Evolutionary conservation across 768 basidiomycete species (phyloP).

Genomic region (Rhodotorula taiwanensis): DNA sequence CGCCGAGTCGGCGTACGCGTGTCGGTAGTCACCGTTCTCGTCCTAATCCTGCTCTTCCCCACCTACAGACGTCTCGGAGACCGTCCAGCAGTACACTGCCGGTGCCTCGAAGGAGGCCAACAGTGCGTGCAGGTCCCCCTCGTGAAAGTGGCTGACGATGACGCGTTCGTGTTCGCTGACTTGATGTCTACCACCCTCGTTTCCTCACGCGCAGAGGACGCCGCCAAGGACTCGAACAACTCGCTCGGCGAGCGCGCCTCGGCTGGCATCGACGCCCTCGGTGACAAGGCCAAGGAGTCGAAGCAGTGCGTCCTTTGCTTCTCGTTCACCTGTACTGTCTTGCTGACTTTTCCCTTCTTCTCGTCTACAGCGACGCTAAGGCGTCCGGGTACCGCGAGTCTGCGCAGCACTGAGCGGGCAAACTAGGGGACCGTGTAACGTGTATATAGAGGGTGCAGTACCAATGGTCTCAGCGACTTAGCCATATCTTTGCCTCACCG

Average conservation of each 20-base stretch:
- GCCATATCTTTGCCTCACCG: too few relatives aligned
- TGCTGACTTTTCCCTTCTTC: too few relatives aligned
- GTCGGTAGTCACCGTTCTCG: too few relatives aligned
- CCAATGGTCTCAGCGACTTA: too few relatives aligned
- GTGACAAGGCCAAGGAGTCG: slow-evolving; percentile 26
- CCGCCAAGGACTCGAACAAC: slow-evolving; percentile 31
- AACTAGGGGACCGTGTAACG: too few relatives aligned
- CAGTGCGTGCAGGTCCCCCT: neutral
- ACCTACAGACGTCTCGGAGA: slow-evolving; percentile 22
- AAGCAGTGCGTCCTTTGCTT: neutral
- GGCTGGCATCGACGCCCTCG: slow-evolving; percentile 22
- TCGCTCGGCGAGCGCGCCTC: slow-evolving; percentile 25
- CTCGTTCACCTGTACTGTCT: too few relatives aligned
- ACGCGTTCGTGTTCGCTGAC: neutral
- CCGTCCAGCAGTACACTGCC: neutral
- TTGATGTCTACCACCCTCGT: neutral
- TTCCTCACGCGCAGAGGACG: slow-evolving; percentile 6
- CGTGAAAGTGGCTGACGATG: neutral
- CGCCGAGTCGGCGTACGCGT: too few relatives aligned
- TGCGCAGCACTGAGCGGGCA: too few relatives aligned
- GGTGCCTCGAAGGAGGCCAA: slow-evolving; percentile 26
- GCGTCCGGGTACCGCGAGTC: too few relatives aligned
- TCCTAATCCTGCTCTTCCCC: neutral
- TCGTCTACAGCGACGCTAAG: too few relatives aligned
- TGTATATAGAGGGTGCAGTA: too few relatives aligned